Evolutionary conservation across 73 alveolate genomes (phyloP), one percentile per base, ranked within the genome.

Genomic region (Symbiodinium natans): DNA sequence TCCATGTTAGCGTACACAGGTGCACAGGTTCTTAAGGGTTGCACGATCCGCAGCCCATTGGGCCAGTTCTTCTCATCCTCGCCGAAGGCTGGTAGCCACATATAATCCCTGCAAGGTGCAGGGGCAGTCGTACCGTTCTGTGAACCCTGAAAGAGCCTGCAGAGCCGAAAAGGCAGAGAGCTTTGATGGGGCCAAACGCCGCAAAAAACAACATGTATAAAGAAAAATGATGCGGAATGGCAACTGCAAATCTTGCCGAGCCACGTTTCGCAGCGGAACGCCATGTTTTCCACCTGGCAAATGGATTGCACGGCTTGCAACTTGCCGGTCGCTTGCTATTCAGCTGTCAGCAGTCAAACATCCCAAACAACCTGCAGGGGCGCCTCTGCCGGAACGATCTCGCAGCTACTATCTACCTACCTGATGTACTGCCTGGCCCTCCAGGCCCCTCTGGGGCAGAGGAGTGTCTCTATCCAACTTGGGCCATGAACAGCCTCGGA

Each of bases 1-100:
- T 46, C 59, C n/a, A n/a, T n/a, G n/a, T n/a, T n/a, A n/a, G n/a
- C n/a, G n/a, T n/a, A n/a, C n/a, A n/a, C n/a, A n/a, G n/a, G n/a
- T n/a, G n/a, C n/a, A n/a, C n/a, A n/a, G n/a, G n/a, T n/a, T n/a
- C n/a, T n/a, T 63, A 11, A 63, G 77, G 77, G 36, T 27, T 21
- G 77, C n/a, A 33, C 43, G 13, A 48, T 48, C 36, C 93, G 77
- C 33, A 85, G 80, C 23, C 82, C 93, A 17, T 48, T 42, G 41
- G 93, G 93, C 93, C 93, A 85, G 19, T 34, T 46, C 82, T 85
- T 46, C 46, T 85, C 93, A 27, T 31, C 80, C 77, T 85, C 93
- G 34, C 93, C 93, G 80, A 85, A 85, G 48, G 71, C 80, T 31
- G 93, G 93, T 48, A 85, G 80, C 77, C 68, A 42, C 48, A 85